Percentiles rank a stretch among this genome's conserved stretches.
These are phyloP conservation scores for Skeletonema potamos DNA, from an alignment of 108 stramenopile species.

Conservation along the genomic window DNA sequence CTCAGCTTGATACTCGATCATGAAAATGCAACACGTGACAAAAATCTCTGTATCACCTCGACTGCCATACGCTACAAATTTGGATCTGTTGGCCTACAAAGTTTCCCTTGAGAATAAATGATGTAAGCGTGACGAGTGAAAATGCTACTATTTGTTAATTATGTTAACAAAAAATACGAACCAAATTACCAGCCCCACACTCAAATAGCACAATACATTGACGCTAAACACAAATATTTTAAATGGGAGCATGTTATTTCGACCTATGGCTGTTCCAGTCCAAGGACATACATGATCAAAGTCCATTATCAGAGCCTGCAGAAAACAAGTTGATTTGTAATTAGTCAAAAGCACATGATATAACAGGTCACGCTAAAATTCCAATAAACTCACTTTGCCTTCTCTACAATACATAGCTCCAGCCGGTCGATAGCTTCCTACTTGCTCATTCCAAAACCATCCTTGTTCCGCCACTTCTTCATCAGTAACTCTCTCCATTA, in stretches of 20 bases:
- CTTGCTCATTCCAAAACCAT: conserved; percentile 94
- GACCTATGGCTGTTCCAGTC: conserved; percentile 84
- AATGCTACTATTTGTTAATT: neutral
- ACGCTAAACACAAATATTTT: conserved; percentile 81
- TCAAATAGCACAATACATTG: conserved; percentile 86
- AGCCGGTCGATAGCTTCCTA: conserved; percentile 85
- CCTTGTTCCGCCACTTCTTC: conserved; percentile 85
- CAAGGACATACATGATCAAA: conserved; percentile 89
- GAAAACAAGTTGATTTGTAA: conserved; percentile 4
- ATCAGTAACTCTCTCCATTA: conserved; percentile 81
- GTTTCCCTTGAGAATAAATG: neutral
- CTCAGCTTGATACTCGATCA: no score
- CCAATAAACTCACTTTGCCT: conserved; percentile 52
- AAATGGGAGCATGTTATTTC: conserved; percentile 77
- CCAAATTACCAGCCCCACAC: conserved; percentile 67
- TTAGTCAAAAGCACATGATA: conserved; percentile 1
- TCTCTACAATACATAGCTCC: conserved; percentile 88
- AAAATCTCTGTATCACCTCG: neutral
- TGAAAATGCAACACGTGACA: neutral
- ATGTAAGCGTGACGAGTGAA: neutral
- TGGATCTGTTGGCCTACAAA: neutral
- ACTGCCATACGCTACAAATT: neutral
- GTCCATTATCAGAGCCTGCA: conserved; percentile 67
- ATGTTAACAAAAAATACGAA: conserved; percentile 4
- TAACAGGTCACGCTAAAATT: neutral